Evolutionary conservation across 148 eudicot species (phyloP), one percentile per base, ranked within the genome.

Genomic region (Silene uniflora): DNA sequence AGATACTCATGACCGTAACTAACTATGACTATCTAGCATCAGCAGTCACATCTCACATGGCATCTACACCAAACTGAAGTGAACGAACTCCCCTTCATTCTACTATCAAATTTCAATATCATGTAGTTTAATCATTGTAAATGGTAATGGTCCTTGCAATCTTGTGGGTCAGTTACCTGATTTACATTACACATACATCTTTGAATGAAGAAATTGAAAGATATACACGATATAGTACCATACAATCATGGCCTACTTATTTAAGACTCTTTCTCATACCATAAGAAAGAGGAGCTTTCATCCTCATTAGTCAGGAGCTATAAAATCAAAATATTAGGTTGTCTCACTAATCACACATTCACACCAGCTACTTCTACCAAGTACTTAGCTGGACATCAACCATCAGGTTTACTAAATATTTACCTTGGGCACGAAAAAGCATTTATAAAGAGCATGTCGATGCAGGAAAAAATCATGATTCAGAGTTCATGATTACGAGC

Each of bases 11-110:
- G 35, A 32, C 35, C 35, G 4, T 32, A 32, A 32, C 35, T 32
- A 32, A 32, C 35, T 32, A 32, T 32, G 35, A 32, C 35, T 32
- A 32, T 32, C 35, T 32, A 5, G 35, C 35, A 32, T 5, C 35
- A 32, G 35, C 35, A 1, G 35, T 32, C 35, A 32, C 32, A 29
- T 29, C 32, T 29, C 32, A 29, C 35, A 32, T 32, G 35, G 35
- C 35, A 68, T 73, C 72, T 72, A 62, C 52, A 79, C 79, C 47
- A 72, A 29, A 14, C 35, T 66, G 22, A 67, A 18, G 11, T 67
- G 70, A 67, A n/a, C 10, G 7, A 65, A 65, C 69, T 13, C 10
- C 25, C 24, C 64, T 12, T 8, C 2, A 21, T 22, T 22, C 24
- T 9, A n/a, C 23, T 22, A n/a, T 61, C 14, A n/a, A 22, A 7